Conservation (phyloP, 139 green algal genomes). For the Chlorella sp. region DNA sequence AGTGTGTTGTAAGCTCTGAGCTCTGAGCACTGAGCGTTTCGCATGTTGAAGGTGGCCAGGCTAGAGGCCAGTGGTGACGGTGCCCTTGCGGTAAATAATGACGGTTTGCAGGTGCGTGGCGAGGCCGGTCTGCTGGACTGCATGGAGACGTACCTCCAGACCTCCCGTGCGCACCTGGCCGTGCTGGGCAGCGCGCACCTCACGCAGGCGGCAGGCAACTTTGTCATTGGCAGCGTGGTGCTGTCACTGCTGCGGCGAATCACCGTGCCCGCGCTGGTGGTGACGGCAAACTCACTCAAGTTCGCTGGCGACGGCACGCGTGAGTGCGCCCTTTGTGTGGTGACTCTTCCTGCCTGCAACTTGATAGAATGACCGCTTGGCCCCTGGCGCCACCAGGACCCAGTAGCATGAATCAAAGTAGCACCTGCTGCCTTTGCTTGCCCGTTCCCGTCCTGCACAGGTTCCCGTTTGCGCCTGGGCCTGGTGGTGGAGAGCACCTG, state of each 20-base stretch:
- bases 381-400: too few species aligned
- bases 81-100: too few species aligned
- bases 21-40: too few species aligned
- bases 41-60: too few species aligned
- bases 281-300: conserved; percentile 2
- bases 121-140: conserved; percentile 11
- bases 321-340: not conserved
- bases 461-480: conserved; percentile 4
- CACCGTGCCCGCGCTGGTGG: not conserved
- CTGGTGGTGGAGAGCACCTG: not conserved
- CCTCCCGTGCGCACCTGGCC: conserved; percentile 57
- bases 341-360: too few species aligned
- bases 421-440: too few species aligned
- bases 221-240: not conserved
- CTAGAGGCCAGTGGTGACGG: too few species aligned
- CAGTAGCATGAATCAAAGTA: too few species aligned
- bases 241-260: not conserved
- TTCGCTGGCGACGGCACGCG: not conserved
- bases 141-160: conserved; percentile 34
- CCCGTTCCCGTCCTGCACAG: too few species aligned
- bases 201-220: not conserved
- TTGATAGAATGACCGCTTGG: too few species aligned
- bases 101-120: conserved; percentile 4
- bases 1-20: too few species aligned
- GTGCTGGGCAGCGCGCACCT: not conserved